A percentile compares a stretch with the other conserved stretches of the same genome.
phyloP scores from a whole-genome alignment of 192 early-diverging fungal species.

The Mortierella antarctica region DNA sequence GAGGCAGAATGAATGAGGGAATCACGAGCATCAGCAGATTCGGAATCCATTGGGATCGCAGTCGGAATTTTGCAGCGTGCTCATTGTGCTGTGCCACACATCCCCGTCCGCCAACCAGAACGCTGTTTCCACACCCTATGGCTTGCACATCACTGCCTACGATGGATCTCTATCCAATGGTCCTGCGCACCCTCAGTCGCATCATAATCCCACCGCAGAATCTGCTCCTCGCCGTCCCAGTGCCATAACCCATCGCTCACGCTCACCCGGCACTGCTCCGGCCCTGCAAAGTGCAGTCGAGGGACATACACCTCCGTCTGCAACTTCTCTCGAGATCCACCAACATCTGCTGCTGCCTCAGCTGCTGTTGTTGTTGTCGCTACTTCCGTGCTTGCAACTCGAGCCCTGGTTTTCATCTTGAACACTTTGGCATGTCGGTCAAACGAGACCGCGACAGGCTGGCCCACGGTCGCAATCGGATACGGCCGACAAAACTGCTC shows the following conservation, averaged over 20 bases:
- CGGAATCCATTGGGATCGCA: no score
- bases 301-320: slow-evolving; percentile 2
- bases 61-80: no score
- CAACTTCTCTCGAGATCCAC: neutral
- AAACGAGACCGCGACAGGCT: slow-evolving; percentile 21
- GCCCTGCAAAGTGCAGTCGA: slow-evolving; percentile 1
- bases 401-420: slow-evolving; percentile 7
- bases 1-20: no score
- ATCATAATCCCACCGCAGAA: no score
- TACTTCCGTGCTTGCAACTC: neutral
- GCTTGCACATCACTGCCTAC: no score
- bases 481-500: slow-evolving; percentile 51
- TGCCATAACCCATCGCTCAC: neutral
- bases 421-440: slow-evolving; percentile 21
- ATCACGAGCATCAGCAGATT: no score
- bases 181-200: no score
- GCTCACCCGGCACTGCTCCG: neutral
- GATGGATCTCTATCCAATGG: no score
- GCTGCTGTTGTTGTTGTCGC: neutral
- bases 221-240: no score
- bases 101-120: no score
- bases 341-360: neutral
- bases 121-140: no score
- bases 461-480: slow-evolving; percentile 32
- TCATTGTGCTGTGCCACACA: no score